phyloP scores from a whole-genome alignment of 2,329 filamentous ascomycete species.

The Claviceps pazoutovae region DNA sequence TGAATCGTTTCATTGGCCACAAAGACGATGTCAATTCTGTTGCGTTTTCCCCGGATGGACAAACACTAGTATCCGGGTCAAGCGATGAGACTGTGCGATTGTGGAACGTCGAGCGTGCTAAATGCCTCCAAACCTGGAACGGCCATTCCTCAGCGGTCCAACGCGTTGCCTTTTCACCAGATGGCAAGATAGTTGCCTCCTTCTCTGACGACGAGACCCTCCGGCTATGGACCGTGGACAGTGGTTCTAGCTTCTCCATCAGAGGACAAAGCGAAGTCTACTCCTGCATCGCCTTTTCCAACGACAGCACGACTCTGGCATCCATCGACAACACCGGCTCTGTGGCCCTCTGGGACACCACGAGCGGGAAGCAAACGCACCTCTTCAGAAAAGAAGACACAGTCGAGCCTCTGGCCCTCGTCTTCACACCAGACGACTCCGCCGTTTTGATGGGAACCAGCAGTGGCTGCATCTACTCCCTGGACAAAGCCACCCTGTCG shows the following conservation, averaged over 20 bases:
- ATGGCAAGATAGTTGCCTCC: constrained; percentile 10
- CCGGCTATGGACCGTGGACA: constrained; percentile 8
- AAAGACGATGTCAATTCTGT: constrained; percentile 4
- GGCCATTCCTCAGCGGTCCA: constrained; percentile 6
- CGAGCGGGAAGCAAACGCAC: constrained; percentile 3
- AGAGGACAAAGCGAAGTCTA: constrained; percentile 7
- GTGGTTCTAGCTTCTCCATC: constrained; percentile 8
- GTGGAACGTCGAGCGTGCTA: constrained; percentile 2
- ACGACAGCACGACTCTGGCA: constrained; percentile 8
- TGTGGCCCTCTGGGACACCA: constrained; percentile 8
- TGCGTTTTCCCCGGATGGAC: constrained; percentile 5
- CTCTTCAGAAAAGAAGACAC: constrained; percentile 2
- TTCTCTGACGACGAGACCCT: constrained; percentile 8
- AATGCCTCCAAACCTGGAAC: constrained; percentile 9
- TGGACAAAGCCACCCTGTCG: constrained; percentile 2
- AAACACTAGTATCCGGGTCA: constrained; percentile 5
- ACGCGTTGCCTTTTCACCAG: constrained; percentile 10
- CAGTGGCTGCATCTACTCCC: constrained; percentile 5
- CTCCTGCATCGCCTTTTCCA: constrained; percentile 8
- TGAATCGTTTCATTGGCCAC: constrained; percentile 4
- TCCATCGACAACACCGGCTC: constrained; percentile 6
- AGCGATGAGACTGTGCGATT: constrained; percentile 6
- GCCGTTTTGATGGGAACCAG: constrained; percentile 4
- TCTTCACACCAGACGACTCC: constrained; percentile 4
- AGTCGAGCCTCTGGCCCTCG: constrained; percentile 2